Evolutionary conservation across 306 rosid genomes (phyloP).

Genomic region (Begonia peltatifolia): DNA sequence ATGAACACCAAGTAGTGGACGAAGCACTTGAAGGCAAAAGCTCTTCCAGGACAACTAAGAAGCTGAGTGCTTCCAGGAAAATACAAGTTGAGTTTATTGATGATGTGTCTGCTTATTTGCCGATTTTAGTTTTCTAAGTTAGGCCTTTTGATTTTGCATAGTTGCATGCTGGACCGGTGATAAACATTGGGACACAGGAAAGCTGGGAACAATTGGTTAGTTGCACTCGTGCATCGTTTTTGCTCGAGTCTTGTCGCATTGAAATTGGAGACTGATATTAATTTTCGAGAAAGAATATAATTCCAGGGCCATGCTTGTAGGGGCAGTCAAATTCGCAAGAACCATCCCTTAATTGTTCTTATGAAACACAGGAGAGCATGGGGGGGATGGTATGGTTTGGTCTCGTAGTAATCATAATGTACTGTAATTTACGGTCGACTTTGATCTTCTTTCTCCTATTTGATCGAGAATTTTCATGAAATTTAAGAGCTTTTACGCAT

Average conservation of each 20-base stretch:
- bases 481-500: no score
- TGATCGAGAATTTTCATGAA: no score
- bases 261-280: not conserved
- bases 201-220: slow-evolving; percentile 33
- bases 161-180: slow-evolving; percentile 15
- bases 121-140: not conserved
- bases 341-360: slow-evolving; percentile 12
- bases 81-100: slow-evolving; percentile 16
- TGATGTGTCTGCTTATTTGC: not conserved
- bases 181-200: slow-evolving; percentile 13
- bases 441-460: no score
- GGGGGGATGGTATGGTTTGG: slow-evolving; percentile 12
- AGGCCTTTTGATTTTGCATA: slow-evolving; percentile 7
- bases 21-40: slow-evolving; percentile 18
- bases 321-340: slow-evolving; percentile 16
- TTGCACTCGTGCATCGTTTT: not conserved
- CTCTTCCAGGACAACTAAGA: slow-evolving; percentile 11
- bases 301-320: slow-evolving; percentile 4
- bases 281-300: not conserved
- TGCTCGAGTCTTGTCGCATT: not conserved
- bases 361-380: slow-evolving; percentile 13
- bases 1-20: slow-evolving; percentile 12
- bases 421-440: no score
- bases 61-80: slow-evolving; percentile 13
- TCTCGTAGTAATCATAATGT: slow-evolving; percentile 1